These are phyloP conservation scores for Gossypium mustelinum DNA, from an alignment of 345 rosid species.

Conservation along the genomic window DNA sequence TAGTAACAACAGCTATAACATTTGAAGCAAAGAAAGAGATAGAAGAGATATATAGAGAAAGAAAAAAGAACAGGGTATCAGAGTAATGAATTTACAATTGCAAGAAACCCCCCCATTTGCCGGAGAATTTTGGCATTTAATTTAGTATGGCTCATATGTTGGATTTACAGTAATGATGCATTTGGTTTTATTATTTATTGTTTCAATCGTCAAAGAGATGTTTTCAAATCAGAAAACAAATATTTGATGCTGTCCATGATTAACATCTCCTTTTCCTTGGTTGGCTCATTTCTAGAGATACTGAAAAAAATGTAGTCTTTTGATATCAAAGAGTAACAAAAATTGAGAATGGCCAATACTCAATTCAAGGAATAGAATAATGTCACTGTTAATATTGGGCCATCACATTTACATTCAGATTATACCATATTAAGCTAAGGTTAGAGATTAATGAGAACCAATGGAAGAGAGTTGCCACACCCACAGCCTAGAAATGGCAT, in stretches of 20 bases:
- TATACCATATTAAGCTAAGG: neutral
- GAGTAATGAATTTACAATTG: conserved; percentile 15
- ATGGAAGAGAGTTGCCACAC: conserved; percentile 30
- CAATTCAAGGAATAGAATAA: neutral
- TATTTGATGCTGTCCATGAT: too few relatives aligned
- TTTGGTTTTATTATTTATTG: neutral
- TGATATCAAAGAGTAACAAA: too few relatives aligned
- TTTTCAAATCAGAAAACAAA: too few relatives aligned
- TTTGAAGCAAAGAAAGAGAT: conserved; percentile 33
- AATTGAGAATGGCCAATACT: conserved; percentile 10
- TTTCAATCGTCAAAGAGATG: too few relatives aligned
- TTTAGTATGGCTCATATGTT: neutral
- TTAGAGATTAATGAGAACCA: conserved; percentile 28
- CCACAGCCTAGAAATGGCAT: conserved; percentile 38
- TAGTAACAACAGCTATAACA: conserved; percentile 19
- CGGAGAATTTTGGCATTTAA: conserved; percentile 13
- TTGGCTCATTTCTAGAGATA: too few relatives aligned
- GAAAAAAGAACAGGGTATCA: neutral
- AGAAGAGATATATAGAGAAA: conserved; percentile 10
- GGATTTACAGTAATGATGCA: conserved; percentile 18
- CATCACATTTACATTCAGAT: neutral
- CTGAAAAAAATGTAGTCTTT: too few relatives aligned
- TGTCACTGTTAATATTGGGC: neutral
- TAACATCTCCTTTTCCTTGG: too few relatives aligned
- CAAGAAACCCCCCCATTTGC: conserved; percentile 21